Evolutionary conservation across 2,329 filamentous ascomycete genomes (phyloP), one percentile per base, ranked within the genome.

Genomic region (Exophiala mesophila): DNA sequence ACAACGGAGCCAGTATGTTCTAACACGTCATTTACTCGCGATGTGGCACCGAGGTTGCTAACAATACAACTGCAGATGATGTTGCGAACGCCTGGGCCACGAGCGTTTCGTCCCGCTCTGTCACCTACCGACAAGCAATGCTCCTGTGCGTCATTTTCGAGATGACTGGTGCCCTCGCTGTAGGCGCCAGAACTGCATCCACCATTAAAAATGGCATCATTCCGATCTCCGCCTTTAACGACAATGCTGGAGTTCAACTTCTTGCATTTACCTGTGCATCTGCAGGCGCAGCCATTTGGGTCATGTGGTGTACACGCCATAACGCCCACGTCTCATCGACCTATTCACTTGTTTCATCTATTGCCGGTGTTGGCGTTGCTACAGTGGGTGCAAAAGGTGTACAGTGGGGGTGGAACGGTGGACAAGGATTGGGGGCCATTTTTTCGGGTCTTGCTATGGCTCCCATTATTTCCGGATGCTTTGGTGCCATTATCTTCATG

Each of bases 31-130:
- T 18, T 15, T 16, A 13, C 21, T 31, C n/a, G n/a, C n/a, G n/a
- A n/a, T n/a, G n/a, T n/a, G n/a, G n/a, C n/a, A n/a, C n/a, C n/a
- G n/a, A n/a, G n/a, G n/a, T n/a, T n/a, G n/a, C n/a, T n/a, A n/a
- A n/a, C n/a, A n/a, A n/a, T n/a, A 42, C 36, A 21, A 31, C 18
- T 44, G 7, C 21, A 83, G 80, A 88, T 65, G 85, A 89, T 83
- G 85, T 90, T 44, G 85, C 85, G 59, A 90, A 90, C 67, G 71
- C 85, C 37, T 89, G 83, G 82, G 85, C 85, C 5, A 89, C 85
- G 55, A 83, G 78, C 57, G 84, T 89, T 45, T 88, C 85, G 15
- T 88, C 85, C n/a, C 70, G 85, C 40, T 88, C 85, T 53, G 72
- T 87, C 57, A 71, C 80, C 2, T 84, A 86, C 67, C 65, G 77